Base-by-base conservation (phyloP, 2,329 filamentous ascomycete species). In the Colletotrichum lini region DNA sequence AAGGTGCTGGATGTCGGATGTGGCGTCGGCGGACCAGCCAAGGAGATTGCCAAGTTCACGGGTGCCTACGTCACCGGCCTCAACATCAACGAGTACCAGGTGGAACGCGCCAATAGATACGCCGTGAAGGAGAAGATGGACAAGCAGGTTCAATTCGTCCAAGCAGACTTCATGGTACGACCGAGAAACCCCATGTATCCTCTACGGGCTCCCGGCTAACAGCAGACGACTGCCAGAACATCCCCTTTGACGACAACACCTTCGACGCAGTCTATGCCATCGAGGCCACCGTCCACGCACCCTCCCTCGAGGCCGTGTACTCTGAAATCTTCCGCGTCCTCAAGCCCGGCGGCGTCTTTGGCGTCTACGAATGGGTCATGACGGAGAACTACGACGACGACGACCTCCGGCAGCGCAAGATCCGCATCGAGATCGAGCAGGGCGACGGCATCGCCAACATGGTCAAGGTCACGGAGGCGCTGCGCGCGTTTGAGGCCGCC, bases 61-160 rank as follows among this genome's bases (percentile, higher is more conserved):
- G 96, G 94, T 73, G 93, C 90, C 77, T 94, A 98, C 77, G 89
- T 98, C 74, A 92, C 94, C 30, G 96, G 96, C 53, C 85, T 98
- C 81, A 99, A 98, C 91, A 98, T 98, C 58, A 98, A 98, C 84
- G 94, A 98, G 85, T 99, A 99, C 87, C 96, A 98, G 86, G 98
- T 98, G 75, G 90, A 98, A 81, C 94, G 96, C 75, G 96, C 95
- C n/a, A 95, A 91, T 16, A 87, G 88, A 65, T 98, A 98, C 80
- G 94, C 95, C 3, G 84, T 88, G 73, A 94, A 94, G 83, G 94
- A 97, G 84, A 92, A 92, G 62, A 86, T 98, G 63, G 88, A 92
- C 1, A 83, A 94, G 78, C 94, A 98, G 85, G 85, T 98, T 75
- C 88, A 88, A 74, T 98, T 94, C 78, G 92, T 94, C 79, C 98